A percentile compares a stretch with the other conserved stretches of the same genome.
Conservation (phyloP, 768 basidiomycete genomes). For the Dentipellis fragilis region DNA sequence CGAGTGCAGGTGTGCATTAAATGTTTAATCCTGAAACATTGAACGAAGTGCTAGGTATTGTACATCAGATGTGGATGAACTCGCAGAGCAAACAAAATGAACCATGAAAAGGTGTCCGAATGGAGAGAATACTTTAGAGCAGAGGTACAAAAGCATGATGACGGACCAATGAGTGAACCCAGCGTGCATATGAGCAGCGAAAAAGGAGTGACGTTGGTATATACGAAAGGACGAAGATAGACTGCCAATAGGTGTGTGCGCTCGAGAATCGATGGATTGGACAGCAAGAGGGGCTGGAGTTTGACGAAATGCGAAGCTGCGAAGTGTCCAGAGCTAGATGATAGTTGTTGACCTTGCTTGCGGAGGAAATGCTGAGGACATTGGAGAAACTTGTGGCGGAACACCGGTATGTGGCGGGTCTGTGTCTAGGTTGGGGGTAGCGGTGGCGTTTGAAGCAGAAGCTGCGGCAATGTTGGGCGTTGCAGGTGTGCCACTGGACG, state of each 20-base stretch:
- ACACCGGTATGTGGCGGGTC: neutral
- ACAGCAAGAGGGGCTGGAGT: neutral
- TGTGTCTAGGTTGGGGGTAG: conserved; percentile 11
- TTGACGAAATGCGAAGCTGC: neutral
- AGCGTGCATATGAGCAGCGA: neutral
- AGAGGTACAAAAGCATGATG: conserved; percentile 1
- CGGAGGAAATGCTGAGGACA: conserved; percentile 75
- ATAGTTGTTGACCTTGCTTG: conserved; percentile 17
- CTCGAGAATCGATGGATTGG: neutral
- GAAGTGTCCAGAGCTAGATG: conserved; percentile 1
- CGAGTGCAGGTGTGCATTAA: neutral
- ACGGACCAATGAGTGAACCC: conserved; percentile 1
- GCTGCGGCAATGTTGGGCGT: conserved; percentile 38
- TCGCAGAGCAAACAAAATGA: conserved; percentile 1
- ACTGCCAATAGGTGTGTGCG: neutral
- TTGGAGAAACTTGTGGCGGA: conserved; percentile 49
- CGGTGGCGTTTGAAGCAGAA: conserved; percentile 17
- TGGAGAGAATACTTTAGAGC: conserved; percentile 6
- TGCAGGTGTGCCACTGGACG: conserved; percentile 27
- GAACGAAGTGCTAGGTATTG: conserved; percentile 9
- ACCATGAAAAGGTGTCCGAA: neutral
- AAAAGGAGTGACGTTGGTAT: neutral
- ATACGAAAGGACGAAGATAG: neutral
- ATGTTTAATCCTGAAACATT: neutral
- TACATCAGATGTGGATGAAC: conserved; percentile 13